phyloP scores from a whole-genome alignment of 306 rosid genomes.

The Medicago ruthenica region DNA sequence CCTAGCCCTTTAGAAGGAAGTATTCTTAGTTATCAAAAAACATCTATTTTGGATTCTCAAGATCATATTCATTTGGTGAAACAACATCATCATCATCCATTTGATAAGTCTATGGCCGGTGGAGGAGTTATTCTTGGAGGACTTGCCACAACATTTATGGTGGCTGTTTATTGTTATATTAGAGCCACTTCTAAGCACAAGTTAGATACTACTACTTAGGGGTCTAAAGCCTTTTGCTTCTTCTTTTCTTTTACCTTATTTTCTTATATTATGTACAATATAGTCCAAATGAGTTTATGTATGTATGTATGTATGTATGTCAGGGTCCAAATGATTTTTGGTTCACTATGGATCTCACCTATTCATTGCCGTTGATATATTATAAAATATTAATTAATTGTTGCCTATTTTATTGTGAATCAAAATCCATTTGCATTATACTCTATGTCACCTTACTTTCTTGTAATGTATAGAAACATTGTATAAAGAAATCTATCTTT shows the following conservation, averaged over 20 bases:
- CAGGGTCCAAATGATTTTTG: background rate
- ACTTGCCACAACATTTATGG: conserved; percentile 75
- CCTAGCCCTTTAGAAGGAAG: conserved; percentile 45
- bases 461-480: conserved; percentile 6
- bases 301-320: no score
- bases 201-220: conserved; percentile 22
- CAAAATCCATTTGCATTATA: background rate
- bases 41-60: conserved; percentile 36
- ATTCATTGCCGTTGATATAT: background rate
- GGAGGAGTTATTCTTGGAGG: conserved; percentile 92
- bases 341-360: background rate
- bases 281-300: background rate
- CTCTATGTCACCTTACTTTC: background rate
- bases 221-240: background rate
- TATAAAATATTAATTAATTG: background rate
- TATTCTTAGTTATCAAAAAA: conserved; percentile 43
- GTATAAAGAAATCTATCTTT: conserved; percentile 37
- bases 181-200: conserved; percentile 70
- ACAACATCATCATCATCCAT: conserved; percentile 51
- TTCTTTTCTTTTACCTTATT: conserved; percentile 1
- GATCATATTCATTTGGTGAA: conserved; percentile 35
- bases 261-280: background rate
- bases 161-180: conserved; percentile 74
- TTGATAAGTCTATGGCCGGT: conserved; percentile 76
- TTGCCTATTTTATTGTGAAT: background rate